phyloP scores from a whole-genome alignment of 2,329 filamentous ascomycete genomes.

The Xylariales sp. region DNA sequence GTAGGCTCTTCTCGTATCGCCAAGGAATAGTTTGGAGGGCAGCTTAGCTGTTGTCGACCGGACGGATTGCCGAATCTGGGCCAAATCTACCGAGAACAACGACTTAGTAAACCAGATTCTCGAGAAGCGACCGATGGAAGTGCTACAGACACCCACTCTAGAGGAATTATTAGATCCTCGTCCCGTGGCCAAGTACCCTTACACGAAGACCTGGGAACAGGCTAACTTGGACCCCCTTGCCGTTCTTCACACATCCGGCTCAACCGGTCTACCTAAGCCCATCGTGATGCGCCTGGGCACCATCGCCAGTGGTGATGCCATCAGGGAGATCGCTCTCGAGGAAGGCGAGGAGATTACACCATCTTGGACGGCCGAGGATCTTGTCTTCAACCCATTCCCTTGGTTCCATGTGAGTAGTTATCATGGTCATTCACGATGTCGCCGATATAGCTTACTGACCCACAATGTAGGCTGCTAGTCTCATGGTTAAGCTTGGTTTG shows the following conservation, averaged over 20 bases:
- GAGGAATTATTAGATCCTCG: slow-evolving; percentile 40
- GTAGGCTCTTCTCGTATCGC: slow-evolving; percentile 42
- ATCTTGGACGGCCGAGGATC: slow-evolving; percentile 38
- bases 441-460: neutral
- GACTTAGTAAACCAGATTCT: slow-evolving; percentile 41
- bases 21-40: slow-evolving; percentile 42
- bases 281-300: slow-evolving; percentile 44
- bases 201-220: slow-evolving; percentile 43
- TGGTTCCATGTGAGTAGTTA: slow-evolving; percentile 41
- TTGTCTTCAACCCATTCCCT: slow-evolving; percentile 44
- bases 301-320: slow-evolving; percentile 42
- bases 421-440: neutral
- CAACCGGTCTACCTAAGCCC: slow-evolving; percentile 44
- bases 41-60: slow-evolving; percentile 41
- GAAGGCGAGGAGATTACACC: slow-evolving; percentile 42
- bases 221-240: slow-evolving; percentile 40
- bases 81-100: slow-evolving; percentile 36
- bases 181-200: slow-evolving; percentile 41
- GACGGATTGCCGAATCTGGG: slow-evolving; percentile 43
- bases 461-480: slow-evolving; percentile 37
- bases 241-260: slow-evolving; percentile 44
- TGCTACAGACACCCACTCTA: slow-evolving; percentile 38
- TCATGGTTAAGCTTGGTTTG: slow-evolving; percentile 43
- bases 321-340: slow-evolving; percentile 41
- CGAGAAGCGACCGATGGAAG: slow-evolving; percentile 40